phyloP scores from a whole-genome alignment of 2,329 filamentous ascomycete species.

The Fusarium sp. region DNA sequence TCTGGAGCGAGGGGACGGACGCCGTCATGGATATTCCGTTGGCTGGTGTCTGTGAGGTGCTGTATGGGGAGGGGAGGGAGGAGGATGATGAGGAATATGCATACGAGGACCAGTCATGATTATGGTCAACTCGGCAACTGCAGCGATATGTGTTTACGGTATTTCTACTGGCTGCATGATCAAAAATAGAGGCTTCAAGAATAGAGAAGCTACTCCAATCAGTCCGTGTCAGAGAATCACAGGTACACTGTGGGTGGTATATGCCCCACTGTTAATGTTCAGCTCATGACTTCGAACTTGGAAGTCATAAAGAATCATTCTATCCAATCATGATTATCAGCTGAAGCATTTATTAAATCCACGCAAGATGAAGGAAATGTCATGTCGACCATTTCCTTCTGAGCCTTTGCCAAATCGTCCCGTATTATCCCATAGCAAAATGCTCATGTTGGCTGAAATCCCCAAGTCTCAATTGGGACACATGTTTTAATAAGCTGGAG shows the following conservation, averaged over 20 bases:
- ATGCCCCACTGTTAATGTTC: neutral
- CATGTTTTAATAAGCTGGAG: neutral
- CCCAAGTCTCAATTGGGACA: neutral
- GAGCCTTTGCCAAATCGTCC: neutral
- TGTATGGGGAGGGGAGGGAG: constrained; percentile 76
- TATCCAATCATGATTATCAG: neutral
- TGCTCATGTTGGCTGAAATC: neutral
- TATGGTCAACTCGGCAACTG: neutral
- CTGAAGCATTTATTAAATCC: neutral
- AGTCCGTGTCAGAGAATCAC: neutral
- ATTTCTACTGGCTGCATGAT: neutral
- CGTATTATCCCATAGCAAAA: neutral
- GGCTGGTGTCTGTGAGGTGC: constrained; percentile 91
- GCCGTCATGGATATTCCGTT: constrained; percentile 97
- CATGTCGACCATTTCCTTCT: neutral
- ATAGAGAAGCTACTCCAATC: neutral
- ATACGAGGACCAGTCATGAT: constrained; percentile 12
- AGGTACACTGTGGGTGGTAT: neutral
- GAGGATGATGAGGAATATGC: constrained; percentile 38
- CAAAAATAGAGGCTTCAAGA: neutral
- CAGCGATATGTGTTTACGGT: neutral
- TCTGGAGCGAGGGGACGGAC: constrained; percentile 95
- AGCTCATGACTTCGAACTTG: neutral
- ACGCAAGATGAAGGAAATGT: neutral
- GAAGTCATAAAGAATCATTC: neutral